Conservation (phyloP, 2,329 filamentous ascomycete species). For the Diplodia corticola region DNA sequence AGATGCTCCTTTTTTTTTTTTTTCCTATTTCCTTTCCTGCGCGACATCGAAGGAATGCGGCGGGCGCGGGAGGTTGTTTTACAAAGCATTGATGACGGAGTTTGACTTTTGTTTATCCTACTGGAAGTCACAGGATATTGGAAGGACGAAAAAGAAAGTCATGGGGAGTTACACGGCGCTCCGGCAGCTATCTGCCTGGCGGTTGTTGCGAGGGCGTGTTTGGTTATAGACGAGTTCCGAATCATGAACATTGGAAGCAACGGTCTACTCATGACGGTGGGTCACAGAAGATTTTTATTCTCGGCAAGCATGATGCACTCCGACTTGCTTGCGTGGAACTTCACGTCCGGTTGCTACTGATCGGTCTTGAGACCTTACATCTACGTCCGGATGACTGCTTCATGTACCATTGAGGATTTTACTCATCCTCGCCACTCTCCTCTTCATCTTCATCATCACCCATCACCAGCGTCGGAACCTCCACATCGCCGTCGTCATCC, state of each 20-base stretch:
- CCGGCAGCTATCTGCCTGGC: not conserved
- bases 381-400: not conserved
- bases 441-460: slow-evolving; percentile 14
- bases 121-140: not conserved
- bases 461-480: slow-evolving; percentile 20
- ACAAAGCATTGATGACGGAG: not conserved
- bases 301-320: not conserved
- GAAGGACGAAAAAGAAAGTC: not conserved
- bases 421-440: not conserved
- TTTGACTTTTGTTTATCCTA: not conserved
- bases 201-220: not conserved
- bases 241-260: not conserved
- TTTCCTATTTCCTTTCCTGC: not conserved
- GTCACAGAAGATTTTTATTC: not conserved
- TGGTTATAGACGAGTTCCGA: not conserved
- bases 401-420: not conserved
- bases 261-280: not conserved
- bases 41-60: not conserved
- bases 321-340: not conserved
- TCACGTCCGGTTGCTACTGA: not conserved
- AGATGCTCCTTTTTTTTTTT: not conserved
- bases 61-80: not conserved
- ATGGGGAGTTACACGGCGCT: not conserved
- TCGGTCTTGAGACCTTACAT: not conserved
- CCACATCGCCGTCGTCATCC: slow-evolving; percentile 20